Evolutionary conservation across 306 rosid species (phyloP), one percentile per base, ranked within the genome.

Genomic region (Rosa lucieae): DNA sequence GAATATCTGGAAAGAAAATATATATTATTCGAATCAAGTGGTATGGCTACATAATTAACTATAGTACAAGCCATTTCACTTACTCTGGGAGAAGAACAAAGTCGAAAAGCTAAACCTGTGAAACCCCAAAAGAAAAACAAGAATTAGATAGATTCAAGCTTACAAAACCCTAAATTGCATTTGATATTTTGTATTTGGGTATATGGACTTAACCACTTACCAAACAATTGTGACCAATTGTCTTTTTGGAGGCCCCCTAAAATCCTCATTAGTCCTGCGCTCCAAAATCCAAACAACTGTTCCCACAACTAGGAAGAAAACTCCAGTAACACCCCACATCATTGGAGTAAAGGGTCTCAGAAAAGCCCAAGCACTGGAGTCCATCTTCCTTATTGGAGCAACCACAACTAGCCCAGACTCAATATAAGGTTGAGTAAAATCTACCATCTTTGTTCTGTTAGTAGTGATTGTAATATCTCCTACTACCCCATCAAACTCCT

Each of bases 51-150:
- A 20, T 8, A 59, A 55, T 40, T 8, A 2, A 10, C 39, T 12
- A 39, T 20, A 42, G 51, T 42, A 68, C 18, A 42, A 10, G 49
- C 4, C 23, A 77, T 49, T 66, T 49, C 32, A 77, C 87, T 72
- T 80, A 80, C 84, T 84, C 17, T 72, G 82, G 20, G 87, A 35
- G 37, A 72, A 80, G 78, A 84, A 80, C 62, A 84, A 35, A n/a
- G 97, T 92, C 76, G 97, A 92, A 79, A 90, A 87, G 86, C 93
- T 89, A 80, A 92, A 92, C 97, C 94, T 90, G 97, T 82, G 68
- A 42, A 49, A 74, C 12, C 82, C 58, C 74, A 58, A 13, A 67
- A 42, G 48, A 39, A 62, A 77, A n/a, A 20, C 42, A 75, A 72
- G 44, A 56, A 52, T 37, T 39, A 67, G 46, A 67, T 17, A 39